Percentiles rank a stretch among this genome's conserved stretches.
Conservation (phyloP, 345 rosid species). For the Euphorbia tirucalli region DNA sequence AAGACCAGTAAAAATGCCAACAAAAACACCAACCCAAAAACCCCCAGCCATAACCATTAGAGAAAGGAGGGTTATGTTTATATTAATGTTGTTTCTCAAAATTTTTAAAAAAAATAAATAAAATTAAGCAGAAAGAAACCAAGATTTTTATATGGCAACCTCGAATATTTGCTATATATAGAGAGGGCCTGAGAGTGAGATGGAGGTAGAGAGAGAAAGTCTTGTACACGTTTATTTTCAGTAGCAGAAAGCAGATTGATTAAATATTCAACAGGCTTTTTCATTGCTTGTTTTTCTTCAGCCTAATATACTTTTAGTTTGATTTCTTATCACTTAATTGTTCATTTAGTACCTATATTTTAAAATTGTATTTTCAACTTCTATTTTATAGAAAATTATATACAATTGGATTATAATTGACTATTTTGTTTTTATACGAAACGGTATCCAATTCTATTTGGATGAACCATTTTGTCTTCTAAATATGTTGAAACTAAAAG, state of each 20-base stretch:
- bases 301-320: too few species aligned
- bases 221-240: too few species aligned
- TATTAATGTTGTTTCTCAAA: background rate
- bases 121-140: background rate
- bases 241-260: background rate
- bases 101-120: background rate
- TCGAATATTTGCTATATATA: slow-evolving; percentile 18
- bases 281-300: too few species aligned
- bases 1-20: slow-evolving; percentile 19
- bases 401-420: too few species aligned
- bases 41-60: slow-evolving; percentile 28
- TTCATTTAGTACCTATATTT: too few species aligned
- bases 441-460: too few species aligned
- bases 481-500: background rate
- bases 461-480: too few species aligned
- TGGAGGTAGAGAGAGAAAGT: background rate
- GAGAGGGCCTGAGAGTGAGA: too few species aligned
- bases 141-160: slow-evolving; percentile 4
- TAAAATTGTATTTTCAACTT: too few species aligned
- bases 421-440: too few species aligned
- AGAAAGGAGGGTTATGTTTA: background rate
- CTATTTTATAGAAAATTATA: too few species aligned
- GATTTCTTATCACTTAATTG: too few species aligned
- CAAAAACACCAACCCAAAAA: slow-evolving; percentile 30
- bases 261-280: background rate